Conservation (phyloP, 768 basidiomycete genomes). For the Dacryopinax primogenitus region DNA sequence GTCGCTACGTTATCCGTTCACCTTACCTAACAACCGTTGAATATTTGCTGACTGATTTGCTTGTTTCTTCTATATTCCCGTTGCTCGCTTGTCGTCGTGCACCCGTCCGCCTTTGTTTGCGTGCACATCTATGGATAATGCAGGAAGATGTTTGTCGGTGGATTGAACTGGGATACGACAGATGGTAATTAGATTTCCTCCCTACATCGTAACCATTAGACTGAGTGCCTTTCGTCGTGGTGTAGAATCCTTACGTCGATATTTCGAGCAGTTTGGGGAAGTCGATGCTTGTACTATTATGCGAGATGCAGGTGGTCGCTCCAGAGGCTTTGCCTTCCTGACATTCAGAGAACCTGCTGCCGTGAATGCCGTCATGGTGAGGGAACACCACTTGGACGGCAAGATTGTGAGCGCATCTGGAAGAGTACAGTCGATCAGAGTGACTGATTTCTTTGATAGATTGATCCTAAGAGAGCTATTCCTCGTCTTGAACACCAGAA, state of each 20-base stretch:
- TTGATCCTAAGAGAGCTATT: conserved; percentile 98
- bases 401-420: conserved; percentile 65
- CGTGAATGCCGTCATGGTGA: conserved; percentile 90
- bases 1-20: conserved; percentile 4
- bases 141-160: conserved; percentile 99
- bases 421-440: background rate
- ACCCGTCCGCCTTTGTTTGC: background rate
- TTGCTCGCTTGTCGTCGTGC: background rate
- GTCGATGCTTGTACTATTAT: conserved; percentile 98
- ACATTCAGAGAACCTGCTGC: conserved; percentile 88
- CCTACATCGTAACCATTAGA: conserved; percentile 14
- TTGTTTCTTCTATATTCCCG: background rate
- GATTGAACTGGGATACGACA: conserved; percentile 98
- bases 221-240: conserved; percentile 17
- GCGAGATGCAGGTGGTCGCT: conserved; percentile 89
- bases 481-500: conserved; percentile 90
- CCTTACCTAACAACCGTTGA: background rate
- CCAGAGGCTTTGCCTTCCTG: conserved; percentile 93
- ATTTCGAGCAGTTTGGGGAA: conserved; percentile 92
- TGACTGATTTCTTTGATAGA: conserved; percentile 37
- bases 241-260: conserved; percentile 62
- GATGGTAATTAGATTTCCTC: conserved; percentile 55
- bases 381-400: conserved; percentile 90
- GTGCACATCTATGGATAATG: conserved; percentile 16
- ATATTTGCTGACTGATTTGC: background rate